Evolutionary conservation across 805 yeast genomes (phyloP).

Genomic region (Pichia membranifaciens): DNA sequence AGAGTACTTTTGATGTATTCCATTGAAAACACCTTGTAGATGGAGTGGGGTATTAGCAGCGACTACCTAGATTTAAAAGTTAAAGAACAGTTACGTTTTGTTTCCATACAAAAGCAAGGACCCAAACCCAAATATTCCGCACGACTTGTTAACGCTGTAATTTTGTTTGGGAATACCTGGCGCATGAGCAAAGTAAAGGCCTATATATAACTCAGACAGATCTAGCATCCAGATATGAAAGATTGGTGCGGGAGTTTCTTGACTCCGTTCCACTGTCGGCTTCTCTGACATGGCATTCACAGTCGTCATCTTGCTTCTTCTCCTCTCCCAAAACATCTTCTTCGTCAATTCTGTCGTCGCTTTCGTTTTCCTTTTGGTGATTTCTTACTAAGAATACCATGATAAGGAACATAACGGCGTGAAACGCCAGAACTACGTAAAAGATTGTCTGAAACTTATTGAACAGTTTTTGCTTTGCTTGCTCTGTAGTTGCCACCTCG

Average conservation of each 20-base stretch:
- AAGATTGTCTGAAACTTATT: slow-evolving; percentile 1
- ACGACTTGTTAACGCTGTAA: too few species aligned
- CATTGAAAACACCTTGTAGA: slow-evolving; percentile 18
- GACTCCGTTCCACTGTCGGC: too few species aligned
- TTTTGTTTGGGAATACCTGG: too few species aligned
- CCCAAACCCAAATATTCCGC: slow-evolving; percentile 25
- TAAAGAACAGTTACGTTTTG: slow-evolving; percentile 28
- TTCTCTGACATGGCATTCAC: too few species aligned
- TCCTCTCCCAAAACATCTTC: too few species aligned
- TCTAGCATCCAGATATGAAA: too few species aligned
- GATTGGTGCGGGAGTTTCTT: too few species aligned
- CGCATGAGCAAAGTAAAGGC: too few species aligned
- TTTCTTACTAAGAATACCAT: background rate
- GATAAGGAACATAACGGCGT: background rate
- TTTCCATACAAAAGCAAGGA: slow-evolving; percentile 19
- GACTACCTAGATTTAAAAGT: slow-evolving; percentile 30
- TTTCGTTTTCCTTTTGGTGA: background rate
- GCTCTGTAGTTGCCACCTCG: background rate
- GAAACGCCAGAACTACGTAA: slow-evolving; percentile 8
- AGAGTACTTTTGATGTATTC: slow-evolving; percentile 15
- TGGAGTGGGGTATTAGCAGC: slow-evolving; percentile 21
- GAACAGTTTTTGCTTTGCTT: slow-evolving; percentile 3
- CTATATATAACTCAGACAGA: too few species aligned
- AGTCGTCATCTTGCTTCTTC: too few species aligned
- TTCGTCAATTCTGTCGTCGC: too few species aligned